phyloP scores from a whole-genome alignment of 768 basidiomycete genomes.

The Lanmaoa rubissima region DNA sequence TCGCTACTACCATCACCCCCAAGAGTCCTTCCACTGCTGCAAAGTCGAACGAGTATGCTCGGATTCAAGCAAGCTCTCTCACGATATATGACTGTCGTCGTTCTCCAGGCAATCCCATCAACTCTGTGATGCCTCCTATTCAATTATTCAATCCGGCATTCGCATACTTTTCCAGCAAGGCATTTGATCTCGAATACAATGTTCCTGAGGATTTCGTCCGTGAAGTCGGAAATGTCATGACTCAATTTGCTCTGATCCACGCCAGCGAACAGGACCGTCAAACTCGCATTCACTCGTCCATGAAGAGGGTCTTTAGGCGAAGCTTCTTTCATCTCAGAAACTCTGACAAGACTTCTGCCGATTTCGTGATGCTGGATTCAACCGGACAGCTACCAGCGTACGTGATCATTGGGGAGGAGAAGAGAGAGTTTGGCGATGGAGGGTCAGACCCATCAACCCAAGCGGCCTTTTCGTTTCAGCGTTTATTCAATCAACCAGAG shows the following conservation, averaged over 20 bases:
- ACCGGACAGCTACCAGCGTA: background rate
- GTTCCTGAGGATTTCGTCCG: conserved; percentile 10
- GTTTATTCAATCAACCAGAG: conserved; percentile 9
- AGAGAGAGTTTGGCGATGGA: conserved; percentile 14
- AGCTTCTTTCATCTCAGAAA: too few species aligned
- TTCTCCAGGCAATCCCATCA: background rate
- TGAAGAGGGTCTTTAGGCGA: too few species aligned
- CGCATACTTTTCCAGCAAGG: conserved; percentile 24
- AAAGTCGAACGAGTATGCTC: background rate
- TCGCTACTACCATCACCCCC: too few species aligned
- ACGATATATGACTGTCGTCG: conserved; percentile 16
- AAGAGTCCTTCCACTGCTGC: too few species aligned
- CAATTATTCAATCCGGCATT: conserved; percentile 28
- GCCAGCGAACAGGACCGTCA: too few species aligned
- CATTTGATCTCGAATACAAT: conserved; percentile 4
- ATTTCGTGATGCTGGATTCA: background rate
- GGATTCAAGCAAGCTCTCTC: background rate
- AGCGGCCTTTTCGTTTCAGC: conserved; percentile 25
- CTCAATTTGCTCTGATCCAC: conserved; percentile 15
- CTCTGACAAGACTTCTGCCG: background rate
- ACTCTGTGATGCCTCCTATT: conserved; percentile 5
- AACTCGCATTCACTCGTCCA: too few species aligned
- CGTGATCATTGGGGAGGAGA: conserved; percentile 22
- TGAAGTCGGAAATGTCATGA: conserved; percentile 10
- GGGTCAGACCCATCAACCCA: conserved; percentile 32